Evolutionary conservation across 805 yeast genomes (phyloP).

Genomic region (Metschnikowia colocasiae): DNA sequence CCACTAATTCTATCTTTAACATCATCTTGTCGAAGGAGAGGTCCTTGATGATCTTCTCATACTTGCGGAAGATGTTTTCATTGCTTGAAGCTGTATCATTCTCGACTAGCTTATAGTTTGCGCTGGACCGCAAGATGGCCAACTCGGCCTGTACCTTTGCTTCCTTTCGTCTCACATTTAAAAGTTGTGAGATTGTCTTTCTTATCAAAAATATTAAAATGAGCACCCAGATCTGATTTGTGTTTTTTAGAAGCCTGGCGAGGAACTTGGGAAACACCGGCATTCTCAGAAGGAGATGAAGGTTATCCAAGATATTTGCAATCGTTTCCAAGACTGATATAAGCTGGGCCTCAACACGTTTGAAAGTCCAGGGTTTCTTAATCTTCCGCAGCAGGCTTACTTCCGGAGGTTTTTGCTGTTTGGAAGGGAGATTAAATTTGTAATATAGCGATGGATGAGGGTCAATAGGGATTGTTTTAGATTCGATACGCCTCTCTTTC

Average conservation of each 20-base stretch:
- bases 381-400: not conserved
- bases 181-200: conserved; percentile 40
- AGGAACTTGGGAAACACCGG: conserved; percentile 42
- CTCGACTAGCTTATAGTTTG: conserved; percentile 21
- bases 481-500: not conserved
- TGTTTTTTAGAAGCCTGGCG: conserved; percentile 32
- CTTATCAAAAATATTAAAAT: conserved; percentile 39
- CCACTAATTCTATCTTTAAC: conserved; percentile 39
- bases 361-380: conserved; percentile 25
- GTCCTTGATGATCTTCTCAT: conserved; percentile 39
- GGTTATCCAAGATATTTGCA: conserved; percentile 40
- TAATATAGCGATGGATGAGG: conserved; percentile 33
- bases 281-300: conserved; percentile 38
- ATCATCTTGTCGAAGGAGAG: conserved; percentile 41
- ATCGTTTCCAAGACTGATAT: conserved; percentile 32
- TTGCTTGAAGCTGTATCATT: conserved; percentile 21
- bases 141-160: conserved; percentile 36
- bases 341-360: conserved; percentile 27
- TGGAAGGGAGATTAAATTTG: conserved; percentile 27
- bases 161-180: conserved; percentile 38
- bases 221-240: conserved; percentile 43
- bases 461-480: conserved; percentile 23
- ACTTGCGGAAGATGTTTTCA: conserved; percentile 27
- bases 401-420: not conserved
- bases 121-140: conserved; percentile 25